Base-by-base conservation (phyloP, 768 basidiomycete genomes). In the Trametes gibbosa region DNA sequence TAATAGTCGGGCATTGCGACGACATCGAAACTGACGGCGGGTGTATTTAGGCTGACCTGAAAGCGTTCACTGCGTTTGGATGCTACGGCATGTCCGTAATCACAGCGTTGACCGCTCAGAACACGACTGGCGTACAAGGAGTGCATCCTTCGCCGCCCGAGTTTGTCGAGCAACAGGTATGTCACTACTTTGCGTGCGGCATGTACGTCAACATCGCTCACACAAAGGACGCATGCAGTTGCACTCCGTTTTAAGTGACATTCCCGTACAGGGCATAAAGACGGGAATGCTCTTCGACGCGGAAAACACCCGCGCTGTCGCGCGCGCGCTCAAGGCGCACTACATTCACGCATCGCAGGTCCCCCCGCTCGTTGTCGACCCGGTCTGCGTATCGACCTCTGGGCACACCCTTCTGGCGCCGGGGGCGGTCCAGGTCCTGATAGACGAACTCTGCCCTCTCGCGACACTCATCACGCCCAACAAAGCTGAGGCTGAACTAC, bases 301-400 rank as follows among this genome's bases (percentile, higher is more conserved):
- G 0, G 77, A 73, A 0, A 84, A 78, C 45, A 82, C 83, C 23
- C 73, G 69, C 12, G 76, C 79, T 0, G 78, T 92, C 3, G 80
- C 82, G 2, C 60, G 71, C 1, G 74, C 81, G 12, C 77, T 95
- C 42, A 78, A 71, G 42, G 42, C 63, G 0, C 74, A 78, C 61
- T 83, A 79, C 66, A 52, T 54, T 24, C 41, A 27, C 23, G 61
- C 66, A 12, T 59, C 58, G 10, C 17, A 19, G 5, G 62, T 72
- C 27, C 80, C 85, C 0, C 82, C 84, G 0, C 74, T 95, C 19
- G 82, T 96, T 25, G 84, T 91, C 60, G 95, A 98, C 68, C 94
- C 95, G 0, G 94, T 98, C 10, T 93, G 87, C 67, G 90, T 96
- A 1, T 92, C 92, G 3, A 96, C 95, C 0, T 92, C 91, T 0